Evolutionary conservation across 371 early-diverging fungal genomes (phyloP).

Genomic region (Circinella umbellata): DNA sequence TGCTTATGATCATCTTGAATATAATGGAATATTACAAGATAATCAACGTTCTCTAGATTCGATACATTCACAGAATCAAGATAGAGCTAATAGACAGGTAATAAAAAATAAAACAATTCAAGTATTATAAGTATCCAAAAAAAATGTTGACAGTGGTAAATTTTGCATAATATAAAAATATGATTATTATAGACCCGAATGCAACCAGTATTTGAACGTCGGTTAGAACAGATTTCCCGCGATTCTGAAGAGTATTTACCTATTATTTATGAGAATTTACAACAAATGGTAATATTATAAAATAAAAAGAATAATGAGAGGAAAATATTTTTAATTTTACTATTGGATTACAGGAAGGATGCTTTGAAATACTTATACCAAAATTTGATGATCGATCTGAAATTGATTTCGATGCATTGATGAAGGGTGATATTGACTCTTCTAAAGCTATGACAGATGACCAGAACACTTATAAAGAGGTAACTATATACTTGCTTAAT

Average conservation of each 20-base stretch:
- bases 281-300: conserved; percentile 45
- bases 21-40: conserved; percentile 25
- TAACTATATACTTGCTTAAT: not conserved
- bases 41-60: conserved; percentile 10
- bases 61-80: conserved; percentile 28
- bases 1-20: conserved; percentile 60
- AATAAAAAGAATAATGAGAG: not conserved
- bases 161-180: not conserved
- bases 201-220: conserved; percentile 45
- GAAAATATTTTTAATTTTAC: not conserved
- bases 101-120: not conserved
- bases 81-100: conserved; percentile 27
- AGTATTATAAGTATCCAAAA: not conserved
- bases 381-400: conserved; percentile 26
- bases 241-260: conserved; percentile 52
- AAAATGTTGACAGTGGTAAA: not conserved
- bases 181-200: conserved; percentile 28
- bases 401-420: conserved; percentile 40
- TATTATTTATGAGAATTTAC: conserved; percentile 56
- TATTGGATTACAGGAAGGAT: conserved; percentile 35
- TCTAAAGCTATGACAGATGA: conserved; percentile 1
- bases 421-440: conserved; percentile 28
- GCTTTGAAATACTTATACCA: conserved; percentile 65
- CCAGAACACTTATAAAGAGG: conserved; percentile 32
- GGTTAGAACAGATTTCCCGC: conserved; percentile 40